phyloP scores from a whole-genome alignment of 306 rosid genomes.

The Vicia villosa region DNA sequence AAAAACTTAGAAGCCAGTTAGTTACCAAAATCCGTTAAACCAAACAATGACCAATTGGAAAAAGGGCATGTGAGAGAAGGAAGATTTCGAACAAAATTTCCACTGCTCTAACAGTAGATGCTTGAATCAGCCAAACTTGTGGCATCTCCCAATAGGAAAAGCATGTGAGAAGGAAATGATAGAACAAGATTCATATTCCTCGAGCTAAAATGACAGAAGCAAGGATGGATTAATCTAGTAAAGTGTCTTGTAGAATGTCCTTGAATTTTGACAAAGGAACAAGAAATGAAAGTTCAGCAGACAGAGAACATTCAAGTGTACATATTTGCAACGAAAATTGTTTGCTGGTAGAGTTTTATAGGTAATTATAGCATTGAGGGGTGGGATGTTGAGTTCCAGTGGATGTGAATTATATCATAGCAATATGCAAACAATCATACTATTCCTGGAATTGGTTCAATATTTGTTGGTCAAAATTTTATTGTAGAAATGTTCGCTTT shows the following conservation, averaged over 20 bases:
- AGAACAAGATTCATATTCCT: conserved; percentile 33
- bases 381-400: too few species aligned
- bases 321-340: conserved; percentile 25
- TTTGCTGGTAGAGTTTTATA: conserved; percentile 12
- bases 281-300: conserved; percentile 39
- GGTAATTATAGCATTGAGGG: not conserved
- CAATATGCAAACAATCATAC: too few species aligned
- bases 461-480: not conserved
- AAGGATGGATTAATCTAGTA: conserved; percentile 25
- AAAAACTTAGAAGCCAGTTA: not conserved
- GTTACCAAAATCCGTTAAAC: not conserved
- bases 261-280: conserved; percentile 43
- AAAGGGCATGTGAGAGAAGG: conserved; percentile 56
- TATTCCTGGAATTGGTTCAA: not conserved
- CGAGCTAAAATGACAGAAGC: conserved; percentile 27
- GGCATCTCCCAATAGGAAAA: conserved; percentile 39
- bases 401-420: not conserved
- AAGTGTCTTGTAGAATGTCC: conserved; percentile 45
- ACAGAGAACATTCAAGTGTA: conserved; percentile 18
- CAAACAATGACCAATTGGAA: conserved; percentile 19
- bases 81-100: conserved; percentile 36
- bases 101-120: conserved; percentile 29
- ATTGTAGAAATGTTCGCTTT: not conserved
- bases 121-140: not conserved
- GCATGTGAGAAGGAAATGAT: conserved; percentile 50